phyloP scores from a whole-genome alignment of 495 filamentous ascomycete genomes.

The Daldinia caldariorum region DNA sequence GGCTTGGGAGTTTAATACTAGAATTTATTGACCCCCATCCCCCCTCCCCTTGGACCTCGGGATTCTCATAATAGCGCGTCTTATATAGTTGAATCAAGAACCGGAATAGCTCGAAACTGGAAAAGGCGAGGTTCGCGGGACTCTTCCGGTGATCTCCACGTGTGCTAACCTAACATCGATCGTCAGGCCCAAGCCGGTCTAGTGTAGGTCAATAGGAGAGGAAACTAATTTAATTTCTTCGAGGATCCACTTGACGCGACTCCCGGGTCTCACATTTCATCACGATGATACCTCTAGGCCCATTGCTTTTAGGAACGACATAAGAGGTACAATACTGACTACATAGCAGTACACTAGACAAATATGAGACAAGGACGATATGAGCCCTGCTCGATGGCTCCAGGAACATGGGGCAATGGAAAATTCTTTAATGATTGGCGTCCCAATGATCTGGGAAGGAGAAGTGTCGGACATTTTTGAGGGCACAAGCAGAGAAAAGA shows the following conservation, averaged over 20 bases:
- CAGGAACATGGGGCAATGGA: conserved; percentile 17
- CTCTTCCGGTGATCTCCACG: conserved; percentile 43
- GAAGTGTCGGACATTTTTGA: conserved; percentile 29
- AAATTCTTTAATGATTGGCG: conserved; percentile 31
- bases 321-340: neutral
- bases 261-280: conserved; percentile 28
- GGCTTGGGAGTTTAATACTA: conserved; percentile 9
- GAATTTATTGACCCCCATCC: conserved; percentile 9
- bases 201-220: conserved; percentile 34
- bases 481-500: conserved; percentile 29
- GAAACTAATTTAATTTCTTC: conserved; percentile 6
- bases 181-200: conserved; percentile 38
- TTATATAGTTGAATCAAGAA: conserved; percentile 18
- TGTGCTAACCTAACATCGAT: conserved; percentile 38
- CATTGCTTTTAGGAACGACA: conserved; percentile 21
- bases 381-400: conserved; percentile 1
- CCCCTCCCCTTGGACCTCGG: conserved; percentile 10
- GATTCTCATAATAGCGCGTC: conserved; percentile 14
- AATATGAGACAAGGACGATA: conserved; percentile 18
- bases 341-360: neutral
- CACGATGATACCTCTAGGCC: conserved; percentile 27
- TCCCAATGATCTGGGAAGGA: conserved; percentile 37
- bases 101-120: conserved; percentile 30
- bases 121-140: conserved; percentile 41
- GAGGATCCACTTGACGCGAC: conserved; percentile 31